Conservation (phyloP, 345 rosid genomes). For the Ceriops zippeliana region DNA sequence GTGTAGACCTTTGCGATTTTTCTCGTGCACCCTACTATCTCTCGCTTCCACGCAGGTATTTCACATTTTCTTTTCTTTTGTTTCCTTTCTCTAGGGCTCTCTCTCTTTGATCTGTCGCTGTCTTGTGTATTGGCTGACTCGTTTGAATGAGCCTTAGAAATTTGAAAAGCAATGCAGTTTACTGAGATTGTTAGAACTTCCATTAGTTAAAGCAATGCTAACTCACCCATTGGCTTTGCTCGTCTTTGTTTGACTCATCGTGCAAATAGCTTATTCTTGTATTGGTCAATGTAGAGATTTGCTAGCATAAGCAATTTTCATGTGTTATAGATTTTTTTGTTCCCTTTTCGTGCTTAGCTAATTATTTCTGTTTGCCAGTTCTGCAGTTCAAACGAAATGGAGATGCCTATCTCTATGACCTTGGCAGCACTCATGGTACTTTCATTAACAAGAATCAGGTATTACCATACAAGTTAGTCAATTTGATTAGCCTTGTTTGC, state of each 20-base stretch:
- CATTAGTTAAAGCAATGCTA: too few species aligned
- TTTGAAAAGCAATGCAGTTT: too few species aligned
- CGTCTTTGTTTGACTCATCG: too few species aligned
- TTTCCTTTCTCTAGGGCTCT: background rate
- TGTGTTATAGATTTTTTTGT: too few species aligned
- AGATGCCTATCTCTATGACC: conserved; percentile 74
- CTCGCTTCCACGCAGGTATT: conserved; percentile 93
- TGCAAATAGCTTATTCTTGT: too few species aligned
- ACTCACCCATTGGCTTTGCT: too few species aligned
- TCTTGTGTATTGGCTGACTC: background rate
- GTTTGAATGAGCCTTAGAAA: background rate
- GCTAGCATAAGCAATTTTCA: too few species aligned
- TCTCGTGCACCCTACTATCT: conserved; percentile 85
- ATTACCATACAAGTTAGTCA: conserved; percentile 3
- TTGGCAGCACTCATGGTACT: conserved; percentile 86
- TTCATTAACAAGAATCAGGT: conserved; percentile 77
- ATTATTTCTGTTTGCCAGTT: conserved; percentile 41
- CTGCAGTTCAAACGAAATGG: conserved; percentile 84
- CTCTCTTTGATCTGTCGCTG: background rate
- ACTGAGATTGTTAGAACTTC: too few species aligned
- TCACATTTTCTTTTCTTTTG: background rate
- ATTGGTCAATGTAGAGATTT: too few species aligned
- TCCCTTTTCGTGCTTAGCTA: background rate
- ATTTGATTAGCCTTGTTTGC: background rate
- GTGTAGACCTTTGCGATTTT: conserved; percentile 83